Conservation (phyloP, 805 yeast species). For the Monosporozyma solicola region DNA sequence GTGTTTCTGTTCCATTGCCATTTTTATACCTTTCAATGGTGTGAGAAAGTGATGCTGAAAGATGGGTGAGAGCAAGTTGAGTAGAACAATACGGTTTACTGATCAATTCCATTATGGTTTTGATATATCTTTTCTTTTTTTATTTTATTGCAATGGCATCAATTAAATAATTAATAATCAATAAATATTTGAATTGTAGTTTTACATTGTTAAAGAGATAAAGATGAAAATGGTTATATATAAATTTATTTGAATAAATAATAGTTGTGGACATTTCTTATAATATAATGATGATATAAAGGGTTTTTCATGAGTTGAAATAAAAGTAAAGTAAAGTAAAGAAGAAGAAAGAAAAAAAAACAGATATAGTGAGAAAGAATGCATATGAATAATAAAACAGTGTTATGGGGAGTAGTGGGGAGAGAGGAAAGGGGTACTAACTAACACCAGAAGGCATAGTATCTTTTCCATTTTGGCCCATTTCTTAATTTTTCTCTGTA, state of each 20-base stretch:
- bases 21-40: background rate
- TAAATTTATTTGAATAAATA: background rate
- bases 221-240: background rate
- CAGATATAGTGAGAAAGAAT: background rate
- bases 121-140: background rate
- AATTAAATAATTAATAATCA: too few species aligned
- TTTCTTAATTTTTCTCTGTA: conserved; percentile 20
- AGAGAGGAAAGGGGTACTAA: too few species aligned
- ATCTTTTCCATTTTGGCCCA: conserved; percentile 23
- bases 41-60: background rate
- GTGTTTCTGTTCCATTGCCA: too few species aligned
- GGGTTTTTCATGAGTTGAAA: background rate
- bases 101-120: background rate
- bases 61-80: background rate
- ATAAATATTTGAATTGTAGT: background rate
- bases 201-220: background rate
- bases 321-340: too few species aligned
- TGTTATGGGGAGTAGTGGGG: too few species aligned
- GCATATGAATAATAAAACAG: background rate
- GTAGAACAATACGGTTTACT: background rate
- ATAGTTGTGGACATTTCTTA: background rate
- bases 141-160: too few species aligned
- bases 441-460: conserved; percentile 29
- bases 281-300: background rate
- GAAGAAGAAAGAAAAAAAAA: background rate